These are phyloP conservation scores for Calonectria hawksworthii DNA, from an alignment of 2,329 filamentous ascomycete species.

Conservation along the genomic window DNA sequence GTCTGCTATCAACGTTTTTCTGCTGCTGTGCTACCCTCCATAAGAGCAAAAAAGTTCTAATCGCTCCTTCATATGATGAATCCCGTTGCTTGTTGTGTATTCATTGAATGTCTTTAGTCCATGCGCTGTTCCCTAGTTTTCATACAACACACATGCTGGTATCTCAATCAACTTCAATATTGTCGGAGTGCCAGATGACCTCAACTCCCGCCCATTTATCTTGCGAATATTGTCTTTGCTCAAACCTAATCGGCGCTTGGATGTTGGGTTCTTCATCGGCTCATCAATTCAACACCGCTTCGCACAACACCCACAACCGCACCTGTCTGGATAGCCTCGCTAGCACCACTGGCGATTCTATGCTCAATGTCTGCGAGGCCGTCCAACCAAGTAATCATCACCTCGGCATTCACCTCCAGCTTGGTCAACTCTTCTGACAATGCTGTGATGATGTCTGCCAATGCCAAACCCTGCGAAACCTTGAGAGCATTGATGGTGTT, in stretches of 20 bases:
- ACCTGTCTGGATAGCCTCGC: constrained; percentile 90
- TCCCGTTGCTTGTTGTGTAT: not conserved
- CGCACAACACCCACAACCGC: constrained; percentile 91
- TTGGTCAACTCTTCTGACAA: constrained; percentile 85
- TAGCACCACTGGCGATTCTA: constrained; percentile 87
- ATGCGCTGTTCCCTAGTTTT: not conserved
- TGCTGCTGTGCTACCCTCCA: not conserved
- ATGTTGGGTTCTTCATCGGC: constrained; percentile 39
- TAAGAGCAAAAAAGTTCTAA: not conserved
- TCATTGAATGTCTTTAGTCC: not conserved
- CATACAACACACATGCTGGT: not conserved
- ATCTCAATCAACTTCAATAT: not conserved
- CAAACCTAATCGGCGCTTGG: not conserved
- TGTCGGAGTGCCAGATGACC: not conserved
- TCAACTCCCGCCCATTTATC: not conserved
- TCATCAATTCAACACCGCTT: constrained; percentile 83
- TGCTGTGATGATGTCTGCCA: constrained; percentile 94
- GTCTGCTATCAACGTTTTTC: not conserved
- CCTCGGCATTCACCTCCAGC: constrained; percentile 87
- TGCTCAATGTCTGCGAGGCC: constrained; percentile 95
- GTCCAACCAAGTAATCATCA: constrained; percentile 91
- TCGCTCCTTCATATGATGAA: not conserved
- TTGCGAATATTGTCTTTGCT: not conserved
- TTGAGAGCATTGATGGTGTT: constrained; percentile 92
- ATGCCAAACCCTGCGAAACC: constrained; percentile 83